phyloP scores from a whole-genome alignment of 805 yeast genomes.

The Ogataea nonfermentans region DNA sequence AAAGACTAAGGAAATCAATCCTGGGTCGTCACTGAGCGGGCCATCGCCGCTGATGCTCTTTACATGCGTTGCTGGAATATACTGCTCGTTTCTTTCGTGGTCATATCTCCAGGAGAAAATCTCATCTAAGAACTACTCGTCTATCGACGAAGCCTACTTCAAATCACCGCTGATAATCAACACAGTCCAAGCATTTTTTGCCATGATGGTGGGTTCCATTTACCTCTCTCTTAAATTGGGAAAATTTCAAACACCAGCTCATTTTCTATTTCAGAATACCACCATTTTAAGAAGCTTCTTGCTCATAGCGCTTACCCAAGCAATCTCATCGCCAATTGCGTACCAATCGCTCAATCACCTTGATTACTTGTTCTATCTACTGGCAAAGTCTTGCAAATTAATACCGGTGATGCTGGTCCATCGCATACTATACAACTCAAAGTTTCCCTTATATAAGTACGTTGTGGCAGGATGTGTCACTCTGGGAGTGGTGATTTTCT shows the following conservation, averaged over 20 bases:
- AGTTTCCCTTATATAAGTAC: constrained; percentile 74
- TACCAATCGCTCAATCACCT: constrained; percentile 76
- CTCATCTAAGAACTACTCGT: constrained; percentile 70
- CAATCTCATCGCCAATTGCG: constrained; percentile 81
- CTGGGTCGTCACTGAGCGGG: neutral
- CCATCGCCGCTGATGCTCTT: constrained; percentile 15
- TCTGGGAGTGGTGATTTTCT: constrained; percentile 76
- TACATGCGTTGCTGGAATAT: constrained; percentile 61
- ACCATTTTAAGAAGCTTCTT: constrained; percentile 37
- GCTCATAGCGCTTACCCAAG: constrained; percentile 68
- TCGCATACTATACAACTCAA: constrained; percentile 61
- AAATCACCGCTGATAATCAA: constrained; percentile 79
- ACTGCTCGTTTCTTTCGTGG: constrained; percentile 87
- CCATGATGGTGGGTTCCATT: constrained; percentile 61
- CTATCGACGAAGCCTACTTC: constrained; percentile 38
- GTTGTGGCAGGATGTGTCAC: constrained; percentile 78
- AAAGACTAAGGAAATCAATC: neutral
- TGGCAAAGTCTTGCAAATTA: constrained; percentile 91
- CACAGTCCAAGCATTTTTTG: constrained; percentile 69
- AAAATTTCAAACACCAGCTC: constrained; percentile 32
- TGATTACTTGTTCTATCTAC: constrained; percentile 77
- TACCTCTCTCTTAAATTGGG: constrained; percentile 46
- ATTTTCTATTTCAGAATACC: constrained; percentile 36
- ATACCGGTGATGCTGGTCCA: constrained; percentile 94
- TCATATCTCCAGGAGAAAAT: constrained; percentile 88